Evolutionary conservation across 495 filamentous ascomycete species (phyloP).

Genomic region (Penicillium odoratum): DNA sequence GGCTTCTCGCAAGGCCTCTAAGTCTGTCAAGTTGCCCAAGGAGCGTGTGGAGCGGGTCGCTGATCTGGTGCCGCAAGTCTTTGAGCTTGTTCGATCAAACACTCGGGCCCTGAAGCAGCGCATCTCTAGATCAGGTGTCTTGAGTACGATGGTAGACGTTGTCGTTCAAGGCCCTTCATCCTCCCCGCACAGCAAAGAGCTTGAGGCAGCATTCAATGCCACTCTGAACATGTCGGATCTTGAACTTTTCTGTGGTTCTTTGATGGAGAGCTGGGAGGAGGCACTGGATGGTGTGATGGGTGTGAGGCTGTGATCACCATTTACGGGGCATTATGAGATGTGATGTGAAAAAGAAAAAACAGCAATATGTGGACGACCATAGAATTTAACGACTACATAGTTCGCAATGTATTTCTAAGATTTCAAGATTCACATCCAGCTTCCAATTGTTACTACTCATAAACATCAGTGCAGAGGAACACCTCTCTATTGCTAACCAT

Average conservation of each 20-base stretch:
- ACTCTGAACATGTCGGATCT: conserved; percentile 36
- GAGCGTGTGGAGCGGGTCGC: conserved; percentile 33
- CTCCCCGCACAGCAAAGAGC: conserved; percentile 28
- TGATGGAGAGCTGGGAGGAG: conserved; percentile 52
- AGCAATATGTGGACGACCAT: not conserved
- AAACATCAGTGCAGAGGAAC: no score
- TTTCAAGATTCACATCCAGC: not conserved
- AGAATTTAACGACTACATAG: not conserved
- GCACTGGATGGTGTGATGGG: conserved; percentile 39
- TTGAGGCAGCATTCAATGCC: conserved; percentile 33
- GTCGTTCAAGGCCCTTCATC: conserved; percentile 30
- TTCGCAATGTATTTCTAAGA: not conserved
- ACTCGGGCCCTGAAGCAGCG: conserved; percentile 37
- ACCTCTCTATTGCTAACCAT: no score
- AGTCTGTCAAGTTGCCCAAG: conserved; percentile 35
- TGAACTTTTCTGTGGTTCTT: conserved; percentile 43
- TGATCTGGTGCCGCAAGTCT: conserved; percentile 28
- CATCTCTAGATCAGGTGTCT: conserved; percentile 38
- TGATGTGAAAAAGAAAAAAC: not conserved
- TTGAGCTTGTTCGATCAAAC: conserved; percentile 36
- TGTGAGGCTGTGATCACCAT: conserved; percentile 30
- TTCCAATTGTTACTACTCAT: not conserved
- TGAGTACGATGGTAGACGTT: conserved; percentile 39
- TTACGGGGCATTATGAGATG: not conserved
- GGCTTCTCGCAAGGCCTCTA: conserved; percentile 34